Conservation (phyloP, 1,284 basidiomycete genomes). For the Mrakiaceae sp. region DNA sequence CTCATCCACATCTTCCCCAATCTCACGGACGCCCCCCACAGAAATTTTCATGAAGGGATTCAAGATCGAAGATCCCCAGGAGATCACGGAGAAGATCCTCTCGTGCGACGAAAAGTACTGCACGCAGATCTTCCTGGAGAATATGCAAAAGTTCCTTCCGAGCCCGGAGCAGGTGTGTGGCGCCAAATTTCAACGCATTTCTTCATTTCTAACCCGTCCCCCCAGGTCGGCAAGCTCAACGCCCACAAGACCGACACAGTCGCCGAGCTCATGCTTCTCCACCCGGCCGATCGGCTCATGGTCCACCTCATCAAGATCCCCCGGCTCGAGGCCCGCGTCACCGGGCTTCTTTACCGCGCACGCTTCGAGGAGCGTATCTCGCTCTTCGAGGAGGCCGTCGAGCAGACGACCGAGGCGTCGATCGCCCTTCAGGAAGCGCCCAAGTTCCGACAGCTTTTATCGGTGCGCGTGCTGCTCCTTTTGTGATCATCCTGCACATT, state of each 20-base stretch:
- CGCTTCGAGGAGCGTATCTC: slow-evolving; percentile 71
- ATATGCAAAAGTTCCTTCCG: slow-evolving; percentile 72
- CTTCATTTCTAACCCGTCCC: slow-evolving; percentile 24
- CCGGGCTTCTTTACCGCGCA: slow-evolving; percentile 85
- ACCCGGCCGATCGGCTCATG: slow-evolving; percentile 92
- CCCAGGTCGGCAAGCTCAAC: slow-evolving; percentile 76
- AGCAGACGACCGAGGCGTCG: slow-evolving; percentile 68
- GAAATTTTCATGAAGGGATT: slow-evolving; percentile 83
- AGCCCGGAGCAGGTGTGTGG: slow-evolving; percentile 68
- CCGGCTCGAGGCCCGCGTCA: slow-evolving; percentile 77
- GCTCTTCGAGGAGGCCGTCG: slow-evolving; percentile 50
- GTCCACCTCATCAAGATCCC: slow-evolving; percentile 94
- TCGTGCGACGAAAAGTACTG: slow-evolving; percentile 76
- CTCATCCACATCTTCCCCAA: neutral
- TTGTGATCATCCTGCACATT: neutral
- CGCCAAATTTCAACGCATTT: neutral
- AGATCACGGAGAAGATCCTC: slow-evolving; percentile 68
- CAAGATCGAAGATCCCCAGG: slow-evolving; percentile 68
- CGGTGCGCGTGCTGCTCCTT: slow-evolving; percentile 40
- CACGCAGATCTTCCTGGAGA: slow-evolving; percentile 73
- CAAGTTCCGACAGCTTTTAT: slow-evolving; percentile 75
- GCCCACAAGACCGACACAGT: slow-evolving; percentile 70
- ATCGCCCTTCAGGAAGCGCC: slow-evolving; percentile 61
- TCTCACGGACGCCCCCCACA: slow-evolving; percentile 27
- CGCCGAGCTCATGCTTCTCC: slow-evolving; percentile 78